Evolutionary conservation across 2,329 filamentous ascomycete species (phyloP).

Genomic region (Colletotrichum sp.): DNA sequence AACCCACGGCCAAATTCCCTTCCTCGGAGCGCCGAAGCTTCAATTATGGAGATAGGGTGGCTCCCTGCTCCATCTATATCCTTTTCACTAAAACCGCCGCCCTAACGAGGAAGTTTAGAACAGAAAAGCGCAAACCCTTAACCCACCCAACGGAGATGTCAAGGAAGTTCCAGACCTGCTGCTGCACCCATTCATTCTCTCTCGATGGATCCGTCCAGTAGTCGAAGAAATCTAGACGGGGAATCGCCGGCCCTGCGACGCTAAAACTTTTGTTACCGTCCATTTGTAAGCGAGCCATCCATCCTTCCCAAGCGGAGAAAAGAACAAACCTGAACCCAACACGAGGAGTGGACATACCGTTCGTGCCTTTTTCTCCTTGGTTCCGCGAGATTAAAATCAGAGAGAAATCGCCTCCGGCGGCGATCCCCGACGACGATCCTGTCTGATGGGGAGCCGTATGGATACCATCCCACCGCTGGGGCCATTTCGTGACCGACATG

Average conservation of each 20-base stretch:
- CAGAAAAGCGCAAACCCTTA: background rate
- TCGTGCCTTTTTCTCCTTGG: background rate
- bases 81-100: background rate
- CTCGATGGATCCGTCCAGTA: background rate
- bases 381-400: background rate
- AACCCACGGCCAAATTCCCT: background rate
- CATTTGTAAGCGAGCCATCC: background rate
- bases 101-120: background rate
- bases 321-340: background rate
- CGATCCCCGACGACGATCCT: background rate
- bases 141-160: background rate
- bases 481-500: background rate
- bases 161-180: background rate
- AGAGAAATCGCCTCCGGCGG: background rate
- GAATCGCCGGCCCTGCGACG: background rate
- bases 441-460: background rate
- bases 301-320: background rate
- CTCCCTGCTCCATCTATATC: background rate
- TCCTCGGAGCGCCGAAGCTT: background rate
- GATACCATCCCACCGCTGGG: background rate
- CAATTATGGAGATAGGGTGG: background rate
- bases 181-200: background rate
- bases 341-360: background rate
- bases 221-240: background rate
- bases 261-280: background rate